Conservation (phyloP, 106 monocot genomes). For the Hemerocallis citrina region DNA sequence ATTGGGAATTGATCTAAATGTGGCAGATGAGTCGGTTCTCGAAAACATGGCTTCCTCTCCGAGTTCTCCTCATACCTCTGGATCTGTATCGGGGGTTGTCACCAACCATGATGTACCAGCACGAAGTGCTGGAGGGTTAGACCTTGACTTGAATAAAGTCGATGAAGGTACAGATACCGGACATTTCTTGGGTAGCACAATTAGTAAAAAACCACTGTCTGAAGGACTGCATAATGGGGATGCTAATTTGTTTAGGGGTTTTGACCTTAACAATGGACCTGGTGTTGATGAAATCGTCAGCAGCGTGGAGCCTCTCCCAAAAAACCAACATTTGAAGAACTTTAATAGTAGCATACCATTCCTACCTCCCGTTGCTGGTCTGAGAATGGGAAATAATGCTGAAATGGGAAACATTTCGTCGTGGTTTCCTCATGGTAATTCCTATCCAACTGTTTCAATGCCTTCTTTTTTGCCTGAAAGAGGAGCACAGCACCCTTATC, state of each 20-base stretch:
- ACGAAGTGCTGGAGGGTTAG: conserved; percentile 30
- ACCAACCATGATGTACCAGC: conserved; percentile 14
- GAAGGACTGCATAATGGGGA: conserved; percentile 19
- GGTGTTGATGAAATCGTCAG: conserved; percentile 36
- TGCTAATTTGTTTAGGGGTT: conserved; percentile 28
- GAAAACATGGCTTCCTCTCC: conserved; percentile 41
- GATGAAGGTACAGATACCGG: conserved; percentile 40
- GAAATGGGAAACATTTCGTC: conserved; percentile 25
- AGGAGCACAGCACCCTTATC: conserved; percentile 38
- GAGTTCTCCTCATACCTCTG: conserved; percentile 18
- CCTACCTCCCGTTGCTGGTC: conserved; percentile 17
- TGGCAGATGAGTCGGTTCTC: conserved; percentile 49
- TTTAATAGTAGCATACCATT: conserved; percentile 17
- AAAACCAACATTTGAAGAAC: conserved; percentile 19
- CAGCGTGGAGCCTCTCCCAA: conserved; percentile 14
- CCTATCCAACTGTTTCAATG: conserved; percentile 38
- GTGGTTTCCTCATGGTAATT: conserved; percentile 44
- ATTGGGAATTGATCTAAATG: conserved; percentile 70
- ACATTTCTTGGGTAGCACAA: conserved; percentile 21
- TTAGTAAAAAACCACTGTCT: conserved; percentile 14
- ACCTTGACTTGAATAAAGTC: conserved; percentile 57
- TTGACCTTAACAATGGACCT: conserved; percentile 68
- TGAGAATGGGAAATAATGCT: conserved; percentile 38
- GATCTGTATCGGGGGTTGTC: conserved; percentile 20
- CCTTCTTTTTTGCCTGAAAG: conserved; percentile 34